Percentiles rank a stretch among this genome's conserved stretches.
Evolutionary conservation across 352 stramenopile genomes (phyloP).

Genomic region (Phytophthora megakarya): DNA sequence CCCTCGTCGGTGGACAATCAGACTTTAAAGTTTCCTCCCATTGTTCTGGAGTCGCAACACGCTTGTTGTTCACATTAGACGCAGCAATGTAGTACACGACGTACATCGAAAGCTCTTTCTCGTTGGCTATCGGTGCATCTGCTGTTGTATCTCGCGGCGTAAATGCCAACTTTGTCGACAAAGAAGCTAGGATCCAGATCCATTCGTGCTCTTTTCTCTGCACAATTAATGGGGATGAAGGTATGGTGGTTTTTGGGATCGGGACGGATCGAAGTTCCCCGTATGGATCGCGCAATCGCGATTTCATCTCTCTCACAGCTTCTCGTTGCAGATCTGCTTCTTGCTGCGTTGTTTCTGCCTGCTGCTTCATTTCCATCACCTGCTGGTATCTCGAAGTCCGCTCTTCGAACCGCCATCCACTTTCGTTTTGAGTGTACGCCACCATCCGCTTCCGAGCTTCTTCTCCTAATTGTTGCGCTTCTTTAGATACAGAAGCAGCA

Average conservation of each 20-base stretch:
- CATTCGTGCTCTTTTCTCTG: constrained; percentile 28
- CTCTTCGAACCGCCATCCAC: constrained; percentile 68
- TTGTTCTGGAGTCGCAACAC: constrained; percentile 18
- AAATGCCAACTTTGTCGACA: constrained; percentile 48
- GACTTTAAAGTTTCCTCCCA: constrained; percentile 12
- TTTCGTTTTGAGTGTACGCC: constrained; percentile 61
- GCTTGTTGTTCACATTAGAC: constrained; percentile 29
- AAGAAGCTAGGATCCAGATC: constrained; percentile 63
- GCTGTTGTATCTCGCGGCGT: constrained; percentile 50
- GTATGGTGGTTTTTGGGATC: neutral
- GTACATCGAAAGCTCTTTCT: constrained; percentile 73
- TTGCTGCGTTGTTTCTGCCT: constrained; percentile 47
- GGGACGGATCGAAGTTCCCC: constrained; percentile 10
- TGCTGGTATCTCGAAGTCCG: constrained; percentile 54
- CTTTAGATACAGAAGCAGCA: constrained; percentile 35
- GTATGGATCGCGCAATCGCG: constrained; percentile 53
- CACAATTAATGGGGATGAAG: neutral
- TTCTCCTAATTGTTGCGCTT: constrained; percentile 60
- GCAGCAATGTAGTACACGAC: constrained; percentile 69
- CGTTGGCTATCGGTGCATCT: constrained; percentile 30
- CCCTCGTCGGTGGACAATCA: constrained; percentile 44
- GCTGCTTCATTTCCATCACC: constrained; percentile 57
- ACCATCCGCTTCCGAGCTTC: constrained; percentile 66
- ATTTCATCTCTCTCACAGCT: constrained; percentile 35
- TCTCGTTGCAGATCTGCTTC: constrained; percentile 48